Base-by-base conservation (phyloP, 176 grass and related monocot genomes). In the Zizania latifolia region DNA sequence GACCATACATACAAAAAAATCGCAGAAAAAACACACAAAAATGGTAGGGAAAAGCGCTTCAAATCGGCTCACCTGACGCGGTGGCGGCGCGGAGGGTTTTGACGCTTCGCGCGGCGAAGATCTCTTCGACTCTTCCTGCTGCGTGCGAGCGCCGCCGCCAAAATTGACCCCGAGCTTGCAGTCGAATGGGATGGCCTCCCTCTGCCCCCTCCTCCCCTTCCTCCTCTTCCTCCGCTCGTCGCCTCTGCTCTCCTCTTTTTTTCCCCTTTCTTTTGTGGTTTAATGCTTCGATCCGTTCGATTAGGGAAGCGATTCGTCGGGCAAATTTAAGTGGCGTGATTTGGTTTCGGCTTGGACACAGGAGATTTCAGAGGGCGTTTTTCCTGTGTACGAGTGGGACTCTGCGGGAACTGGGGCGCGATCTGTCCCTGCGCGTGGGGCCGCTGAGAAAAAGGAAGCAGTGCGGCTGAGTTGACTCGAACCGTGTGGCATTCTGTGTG, bases 241-340 rank as follows among this genome's bases (percentile, higher is more conserved):
- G 19, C 48, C 32, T 23, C 15, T 24, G 23, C 12, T 10, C 34
- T 34, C 3, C 9, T 21, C 1, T 7, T 38, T 9, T 68, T 28
- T 38, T 77, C 23, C 23, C 3, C 2, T 22, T 36, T 5, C 3
- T 34, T 59, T 38, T 12, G 1, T 31, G 7, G 60, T 38, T 75
- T 74, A 59, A 77, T 58, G 78, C 79, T 57, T 72, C 0, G 81
- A 60, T 83, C 62, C 62, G 72, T 50, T 50, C 12, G 85, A 83
- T 71, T 71, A 78, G 22, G 45, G 6, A 37, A 64, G 28, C 70
- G 46, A 45, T 50, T 80, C 38, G 68, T 53, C 58, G 64, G 4
- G 64, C 28, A 50, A 22, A 77, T 81, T 73, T 80, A 75, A 87
- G 72, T 71, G 78, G 58, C 24, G 13, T 70, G 79, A 87, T 72